phyloP scores from a whole-genome alignment of 352 stramenopile species.

The Pythium brachiatum region DNA sequence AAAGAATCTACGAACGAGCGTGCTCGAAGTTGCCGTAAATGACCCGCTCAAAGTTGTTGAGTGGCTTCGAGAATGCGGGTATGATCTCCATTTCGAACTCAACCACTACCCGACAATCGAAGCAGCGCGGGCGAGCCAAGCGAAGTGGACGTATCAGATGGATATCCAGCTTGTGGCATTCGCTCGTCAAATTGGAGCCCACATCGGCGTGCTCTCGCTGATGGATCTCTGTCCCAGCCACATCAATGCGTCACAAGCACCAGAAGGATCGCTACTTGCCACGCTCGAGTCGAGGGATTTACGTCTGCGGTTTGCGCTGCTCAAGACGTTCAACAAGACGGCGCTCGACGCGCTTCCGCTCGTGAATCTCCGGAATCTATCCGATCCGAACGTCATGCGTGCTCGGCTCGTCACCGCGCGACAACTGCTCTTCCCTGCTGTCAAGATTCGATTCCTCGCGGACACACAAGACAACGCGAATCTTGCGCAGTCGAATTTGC shows the following conservation, averaged over 20 bases:
- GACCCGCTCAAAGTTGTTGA: slow-evolving; percentile 40
- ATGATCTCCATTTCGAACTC: slow-evolving; percentile 53
- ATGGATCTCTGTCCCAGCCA: slow-evolving; percentile 67
- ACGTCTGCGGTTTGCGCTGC: slow-evolving; percentile 49
- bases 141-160: slow-evolving; percentile 73
- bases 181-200: slow-evolving; percentile 38
- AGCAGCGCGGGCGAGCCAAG: slow-evolving; percentile 41
- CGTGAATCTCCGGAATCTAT: slow-evolving; percentile 56
- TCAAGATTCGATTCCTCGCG: slow-evolving; percentile 75
- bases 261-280: slow-evolving; percentile 38
- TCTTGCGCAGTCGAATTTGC: slow-evolving; percentile 41
- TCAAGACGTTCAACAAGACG: slow-evolving; percentile 62
- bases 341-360: slow-evolving; percentile 54
- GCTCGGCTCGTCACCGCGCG: slow-evolving; percentile 52
- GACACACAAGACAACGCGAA: slow-evolving; percentile 72
- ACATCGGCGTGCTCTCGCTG: slow-evolving; percentile 55
- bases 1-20: neutral
- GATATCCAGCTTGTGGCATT: slow-evolving; percentile 65
- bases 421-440: slow-evolving; percentile 65
- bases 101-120: slow-evolving; percentile 50
- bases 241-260: slow-evolving; percentile 28
- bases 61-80: slow-evolving; percentile 46
- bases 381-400: slow-evolving; percentile 48
- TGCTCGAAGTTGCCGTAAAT: slow-evolving; percentile 18
- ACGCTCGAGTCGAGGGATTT: slow-evolving; percentile 55